Evolutionary conservation across 2,329 filamentous ascomycete genomes (phyloP), one percentile per base, ranked within the genome.

Genomic region (Parascedosporium putredinis): DNA sequence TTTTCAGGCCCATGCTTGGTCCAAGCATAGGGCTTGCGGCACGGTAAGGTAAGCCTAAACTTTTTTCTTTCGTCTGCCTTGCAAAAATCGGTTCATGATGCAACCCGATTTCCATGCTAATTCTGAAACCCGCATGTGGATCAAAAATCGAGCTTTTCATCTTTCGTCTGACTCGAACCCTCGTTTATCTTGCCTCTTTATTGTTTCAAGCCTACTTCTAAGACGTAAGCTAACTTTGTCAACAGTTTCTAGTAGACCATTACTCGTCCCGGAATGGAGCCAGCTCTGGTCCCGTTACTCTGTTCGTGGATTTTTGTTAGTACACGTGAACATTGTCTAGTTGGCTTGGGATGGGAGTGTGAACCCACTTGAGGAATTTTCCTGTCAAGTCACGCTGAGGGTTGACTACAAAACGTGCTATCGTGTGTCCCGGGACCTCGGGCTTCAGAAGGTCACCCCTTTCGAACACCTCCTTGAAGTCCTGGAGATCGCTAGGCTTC

Each of bases 391-490:
- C 76, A 50, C 69, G 77, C 3, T 77, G 72, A 5, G 81, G 86
- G 44, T 76, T 71, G 14, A 87, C 64, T 1, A 82, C 83, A 54
- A 97, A 71, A 58, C 79, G 84, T 3, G 89, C 90, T 66, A 97
- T 91, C 10, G 96, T 88, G 64, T 83, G 71, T 0, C 88, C 91
- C 0, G 91, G 87, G 66, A 89, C 84, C 58, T 95, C 88, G 0
- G 90, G 88, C 65, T 76, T 81, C 55, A 96, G 70, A 46, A 97
- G 67, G 46, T 76, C 77, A 12, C 89, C 89, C 5, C 77, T 74
- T 55, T 81, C 75, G 61, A 89, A 84, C 14, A 86, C 74, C 1
- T 78, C 71, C 10, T 79, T 71, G 58, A 97, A 97, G 24, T 68
- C 72, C 6, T 75, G 71, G 63, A 93, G 84, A 51, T 81, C 76